Evolutionary conservation across 2,329 filamentous ascomycete species (phyloP).

Genomic region (Zymoseptoria ardabiliae): DNA sequence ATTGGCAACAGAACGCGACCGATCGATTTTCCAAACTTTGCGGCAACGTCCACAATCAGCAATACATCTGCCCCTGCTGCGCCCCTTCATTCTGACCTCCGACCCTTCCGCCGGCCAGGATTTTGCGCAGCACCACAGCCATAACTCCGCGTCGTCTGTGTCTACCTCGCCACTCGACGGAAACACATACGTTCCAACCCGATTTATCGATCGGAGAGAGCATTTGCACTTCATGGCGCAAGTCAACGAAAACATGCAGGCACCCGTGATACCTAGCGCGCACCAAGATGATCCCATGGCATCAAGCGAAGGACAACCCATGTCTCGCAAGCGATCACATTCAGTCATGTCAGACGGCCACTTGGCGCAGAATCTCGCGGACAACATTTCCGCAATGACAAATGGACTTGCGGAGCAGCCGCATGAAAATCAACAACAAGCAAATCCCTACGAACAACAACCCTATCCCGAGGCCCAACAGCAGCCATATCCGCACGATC

Average conservation of each 20-base stretch:
- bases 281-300: constrained; percentile 12
- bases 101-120: constrained; percentile 9
- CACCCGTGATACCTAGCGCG: constrained; percentile 10
- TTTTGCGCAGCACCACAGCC: constrained; percentile 21
- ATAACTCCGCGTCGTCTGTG: constrained; percentile 11
- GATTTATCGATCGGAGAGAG: constrained; percentile 1
- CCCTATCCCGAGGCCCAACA: neutral
- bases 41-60: too few species aligned
- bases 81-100: constrained; percentile 5
- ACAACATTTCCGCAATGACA: neutral
- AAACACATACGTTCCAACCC: constrained; percentile 8
- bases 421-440: neutral
- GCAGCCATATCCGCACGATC: neutral
- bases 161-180: constrained; percentile 15
- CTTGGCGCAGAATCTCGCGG: neutral
- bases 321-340: constrained; percentile 26
- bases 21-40: neutral
- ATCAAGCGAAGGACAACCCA: constrained; percentile 16
- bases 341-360: constrained; percentile 18
- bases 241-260: constrained; percentile 17
- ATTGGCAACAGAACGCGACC: neutral
- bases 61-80: neutral
- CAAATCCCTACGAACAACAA: neutral
- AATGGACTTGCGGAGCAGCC: neutral
- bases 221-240: constrained; percentile 15